phyloP scores from a whole-genome alignment of 164 flowering plant species.

The Liriodendron chinense region DNA sequence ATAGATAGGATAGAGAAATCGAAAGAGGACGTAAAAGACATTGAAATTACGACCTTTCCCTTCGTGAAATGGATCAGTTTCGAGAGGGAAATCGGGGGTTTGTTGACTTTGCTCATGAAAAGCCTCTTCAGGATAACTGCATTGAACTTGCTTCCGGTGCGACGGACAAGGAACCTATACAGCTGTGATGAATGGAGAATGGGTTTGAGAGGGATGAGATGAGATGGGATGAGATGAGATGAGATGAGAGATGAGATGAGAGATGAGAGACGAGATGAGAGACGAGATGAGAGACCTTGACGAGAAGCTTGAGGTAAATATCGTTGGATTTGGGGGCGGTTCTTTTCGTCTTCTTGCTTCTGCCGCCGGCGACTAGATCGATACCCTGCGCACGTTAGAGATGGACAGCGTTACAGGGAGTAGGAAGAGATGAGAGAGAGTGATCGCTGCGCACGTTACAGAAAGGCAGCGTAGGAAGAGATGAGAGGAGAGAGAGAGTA shows the following conservation, averaged over 20 bases:
- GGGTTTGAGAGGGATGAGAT: background rate
- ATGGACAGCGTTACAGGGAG: background rate
- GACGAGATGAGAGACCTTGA: conserved; percentile 34
- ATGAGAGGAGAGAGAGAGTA: background rate
- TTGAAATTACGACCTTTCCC: conserved; percentile 37
- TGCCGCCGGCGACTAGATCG: conserved; percentile 58
- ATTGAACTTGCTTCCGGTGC: conserved; percentile 62
- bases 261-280: background rate
- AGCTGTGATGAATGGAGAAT: conserved; percentile 25
- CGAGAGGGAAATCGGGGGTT: conserved; percentile 52
- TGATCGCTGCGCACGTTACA: background rate
- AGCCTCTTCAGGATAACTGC: conserved; percentile 59
- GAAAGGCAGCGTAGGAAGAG: background rate
- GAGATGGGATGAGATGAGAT: background rate
- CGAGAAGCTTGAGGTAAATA: conserved; percentile 59
- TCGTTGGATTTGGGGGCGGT: conserved; percentile 59
- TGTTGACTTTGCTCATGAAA: conserved; percentile 64
- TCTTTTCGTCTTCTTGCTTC: conserved; percentile 51
- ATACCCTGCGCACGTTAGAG: conserved; percentile 38
- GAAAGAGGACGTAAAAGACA: background rate
- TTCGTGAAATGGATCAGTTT: conserved; percentile 42
- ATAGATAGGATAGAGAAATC: background rate
- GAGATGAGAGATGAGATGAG: background rate
- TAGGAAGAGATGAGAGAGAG: background rate
- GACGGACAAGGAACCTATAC: conserved; percentile 56